Evolutionary conservation across 139 green algal genomes (phyloP).

Genomic region (Closterium sp.): DNA sequence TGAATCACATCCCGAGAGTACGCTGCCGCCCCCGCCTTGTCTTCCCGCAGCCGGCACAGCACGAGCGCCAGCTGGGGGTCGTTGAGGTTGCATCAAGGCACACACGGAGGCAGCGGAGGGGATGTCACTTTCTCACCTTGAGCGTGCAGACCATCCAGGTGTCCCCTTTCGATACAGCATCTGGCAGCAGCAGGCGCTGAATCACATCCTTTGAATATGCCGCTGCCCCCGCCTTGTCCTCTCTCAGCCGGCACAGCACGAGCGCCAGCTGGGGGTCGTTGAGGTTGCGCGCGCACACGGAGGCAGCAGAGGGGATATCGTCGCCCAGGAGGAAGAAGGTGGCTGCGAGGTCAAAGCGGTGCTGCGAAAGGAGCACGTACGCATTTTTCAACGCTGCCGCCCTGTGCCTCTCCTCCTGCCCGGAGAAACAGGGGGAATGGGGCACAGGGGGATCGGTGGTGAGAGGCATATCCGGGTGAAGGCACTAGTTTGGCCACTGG

Average conservation of each 20-base stretch:
- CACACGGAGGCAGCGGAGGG: conserved; percentile 66
- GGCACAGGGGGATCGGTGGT: no score
- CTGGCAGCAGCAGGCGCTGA: conserved; percentile 9
- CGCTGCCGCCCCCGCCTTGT: conserved; percentile 3
- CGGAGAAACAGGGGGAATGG: background rate
- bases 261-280: conserved; percentile 74
- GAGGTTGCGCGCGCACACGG: conserved; percentile 63
- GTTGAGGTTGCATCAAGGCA: conserved; percentile 54
- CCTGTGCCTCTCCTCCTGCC: conserved; percentile 41
- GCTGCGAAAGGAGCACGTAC: conserved; percentile 82
- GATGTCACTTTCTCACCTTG: conserved; percentile 20
- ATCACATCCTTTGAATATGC: background rate
- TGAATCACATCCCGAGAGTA: background rate
- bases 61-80: conserved; percentile 76
- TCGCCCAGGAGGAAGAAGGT: conserved; percentile 83
- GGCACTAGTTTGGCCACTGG: no score
- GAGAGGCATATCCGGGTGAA: no score
- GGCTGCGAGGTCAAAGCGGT: conserved; percentile 76
- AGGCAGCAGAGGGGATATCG: conserved; percentile 60
- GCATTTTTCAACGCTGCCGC: conserved; percentile 85
- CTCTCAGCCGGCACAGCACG: conserved; percentile 29
- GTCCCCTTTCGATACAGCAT: conserved; percentile 8
- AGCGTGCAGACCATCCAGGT: conserved; percentile 31
- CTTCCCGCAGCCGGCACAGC: conserved; percentile 25
- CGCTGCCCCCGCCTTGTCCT: conserved; percentile 9